phyloP scores from a whole-genome alignment of 1,139 yeast genomes.

The Zhuliangozyma blackwelliae region DNA sequence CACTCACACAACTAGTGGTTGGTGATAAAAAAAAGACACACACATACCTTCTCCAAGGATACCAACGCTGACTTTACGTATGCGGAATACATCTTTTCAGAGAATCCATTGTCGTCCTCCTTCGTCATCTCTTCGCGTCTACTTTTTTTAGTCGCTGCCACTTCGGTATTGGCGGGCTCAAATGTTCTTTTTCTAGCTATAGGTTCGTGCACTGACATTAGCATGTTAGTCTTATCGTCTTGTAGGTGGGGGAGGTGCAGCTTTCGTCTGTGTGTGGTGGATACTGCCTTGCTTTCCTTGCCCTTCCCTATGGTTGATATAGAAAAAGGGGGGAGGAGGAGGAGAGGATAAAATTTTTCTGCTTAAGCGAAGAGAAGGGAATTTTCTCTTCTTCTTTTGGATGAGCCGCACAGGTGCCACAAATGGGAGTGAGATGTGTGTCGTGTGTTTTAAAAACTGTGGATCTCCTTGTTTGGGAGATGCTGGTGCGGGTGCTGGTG shows the following conservation, averaged over 20 bases:
- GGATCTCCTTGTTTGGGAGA: neutral
- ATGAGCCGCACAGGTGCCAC: too few species aligned
- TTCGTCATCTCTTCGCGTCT: conserved; percentile 1
- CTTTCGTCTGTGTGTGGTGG: too few species aligned
- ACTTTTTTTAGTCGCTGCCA: conserved; percentile 9
- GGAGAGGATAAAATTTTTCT: too few species aligned
- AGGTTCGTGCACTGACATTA: conserved; percentile 30
- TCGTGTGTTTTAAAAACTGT: too few species aligned
- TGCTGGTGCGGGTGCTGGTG: neutral
- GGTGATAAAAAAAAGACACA: neutral
- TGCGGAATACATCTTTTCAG: conserved; percentile 58
- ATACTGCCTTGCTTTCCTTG: too few species aligned
- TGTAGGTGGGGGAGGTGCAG: neutral
- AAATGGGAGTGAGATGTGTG: too few species aligned
- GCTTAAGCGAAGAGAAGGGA: too few species aligned
- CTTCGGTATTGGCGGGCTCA: conserved; percentile 6
- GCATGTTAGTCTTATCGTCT: conserved; percentile 10
- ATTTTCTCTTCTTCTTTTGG: too few species aligned
- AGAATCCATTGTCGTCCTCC: conserved; percentile 20
- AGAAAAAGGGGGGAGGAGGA: too few species aligned
- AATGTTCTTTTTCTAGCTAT: conserved; percentile 22
- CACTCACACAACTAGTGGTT: too few species aligned
- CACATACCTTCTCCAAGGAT: conserved; percentile 59
- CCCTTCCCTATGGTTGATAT: too few species aligned
- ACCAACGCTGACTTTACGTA: conserved; percentile 68